These are phyloP conservation scores for Aureobasidium sp. DNA, from an alignment of 2,329 filamentous ascomycete species.

Conservation along the genomic window DNA sequence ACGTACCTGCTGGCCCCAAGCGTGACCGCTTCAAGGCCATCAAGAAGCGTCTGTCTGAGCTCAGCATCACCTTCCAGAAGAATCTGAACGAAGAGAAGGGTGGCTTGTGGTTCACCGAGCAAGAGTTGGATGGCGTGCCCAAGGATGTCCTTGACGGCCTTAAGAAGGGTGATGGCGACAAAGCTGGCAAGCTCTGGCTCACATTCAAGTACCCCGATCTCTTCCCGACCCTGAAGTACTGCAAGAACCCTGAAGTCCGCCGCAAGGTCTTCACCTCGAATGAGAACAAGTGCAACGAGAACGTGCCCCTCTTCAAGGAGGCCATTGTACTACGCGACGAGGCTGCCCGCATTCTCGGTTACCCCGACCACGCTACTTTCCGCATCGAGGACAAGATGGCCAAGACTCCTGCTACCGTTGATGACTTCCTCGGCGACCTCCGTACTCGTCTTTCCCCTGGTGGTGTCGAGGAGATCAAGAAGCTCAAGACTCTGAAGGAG, in stretches of 20 bases:
- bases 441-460: slow-evolving; percentile 58
- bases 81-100: slow-evolving; percentile 75
- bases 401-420: slow-evolving; percentile 62
- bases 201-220: slow-evolving; percentile 80
- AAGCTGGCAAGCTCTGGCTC: slow-evolving; percentile 58
- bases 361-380: slow-evolving; percentile 67
- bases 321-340: slow-evolving; percentile 68
- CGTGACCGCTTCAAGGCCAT: slow-evolving; percentile 79
- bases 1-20: slow-evolving; percentile 59
- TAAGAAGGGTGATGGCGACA: slow-evolving; percentile 65
- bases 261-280: slow-evolving; percentile 63
- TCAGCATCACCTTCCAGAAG: slow-evolving; percentile 69
- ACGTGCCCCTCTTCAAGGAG: slow-evolving; percentile 65
- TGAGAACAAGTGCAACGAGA: slow-evolving; percentile 72
- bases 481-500: slow-evolving; percentile 67
- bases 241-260: slow-evolving; percentile 58
- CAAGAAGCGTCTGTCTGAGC: slow-evolving; percentile 67
- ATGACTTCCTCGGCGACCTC: slow-evolving; percentile 64
- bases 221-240: slow-evolving; percentile 71
- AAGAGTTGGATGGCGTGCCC: slow-evolving; percentile 68
- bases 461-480: slow-evolving; percentile 59
- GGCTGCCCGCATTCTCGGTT: slow-evolving; percentile 66
- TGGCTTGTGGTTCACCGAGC: slow-evolving; percentile 65
- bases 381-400: slow-evolving; percentile 80
- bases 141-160: slow-evolving; percentile 56